A percentile compares a stretch with the other conserved stretches of the same genome.
Conservation (phyloP, 352 stramenopile species). For the Globisporangium uncinulatum region DNA sequence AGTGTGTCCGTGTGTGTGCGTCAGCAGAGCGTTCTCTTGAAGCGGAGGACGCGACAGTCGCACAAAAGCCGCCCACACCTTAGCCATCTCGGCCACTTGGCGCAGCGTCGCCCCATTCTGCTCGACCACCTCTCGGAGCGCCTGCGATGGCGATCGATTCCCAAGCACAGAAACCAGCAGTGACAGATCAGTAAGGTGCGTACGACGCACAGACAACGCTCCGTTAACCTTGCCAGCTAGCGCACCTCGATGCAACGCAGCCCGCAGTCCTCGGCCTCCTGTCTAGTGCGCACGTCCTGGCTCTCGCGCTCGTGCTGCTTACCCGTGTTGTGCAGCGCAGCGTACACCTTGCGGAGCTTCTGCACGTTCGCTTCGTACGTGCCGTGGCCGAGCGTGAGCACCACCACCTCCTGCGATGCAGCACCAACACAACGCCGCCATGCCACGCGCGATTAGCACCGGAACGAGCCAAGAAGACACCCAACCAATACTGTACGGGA, state of each 20-base stretch:
- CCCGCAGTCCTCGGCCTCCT: constrained; percentile 71
- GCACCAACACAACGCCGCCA: not conserved
- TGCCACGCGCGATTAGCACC: too few relatives aligned
- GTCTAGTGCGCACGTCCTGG: constrained; percentile 66
- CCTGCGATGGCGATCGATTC: constrained; percentile 12
- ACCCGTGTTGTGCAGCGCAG: constrained; percentile 64
- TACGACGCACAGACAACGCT: not conserved
- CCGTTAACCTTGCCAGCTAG: not conserved
- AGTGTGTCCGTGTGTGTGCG: not conserved
- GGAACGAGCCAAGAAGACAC: too few relatives aligned
- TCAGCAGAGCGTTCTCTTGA: not conserved
- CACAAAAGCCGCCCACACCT: constrained; percentile 17
- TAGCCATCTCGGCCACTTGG: constrained; percentile 54
- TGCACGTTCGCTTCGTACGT: constrained; percentile 75
- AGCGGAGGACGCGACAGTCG: not conserved
- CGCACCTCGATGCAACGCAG: constrained; percentile 69
- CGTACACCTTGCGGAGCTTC: constrained; percentile 70
- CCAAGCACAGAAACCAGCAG: not conserved
- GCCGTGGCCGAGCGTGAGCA: constrained; percentile 70
- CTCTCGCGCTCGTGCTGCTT: constrained; percentile 67
- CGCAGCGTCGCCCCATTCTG: constrained; percentile 30
- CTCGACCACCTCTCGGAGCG: constrained; percentile 43
- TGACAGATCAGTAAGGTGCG: not conserved
- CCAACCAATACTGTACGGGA: too few relatives aligned
- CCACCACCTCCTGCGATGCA: constrained; percentile 53